Percentiles rank a stretch among this genome's conserved stretches.
phyloP scores from a whole-genome alignment of 208 protist genomes.

The Trypanosoma brucei region DNA sequence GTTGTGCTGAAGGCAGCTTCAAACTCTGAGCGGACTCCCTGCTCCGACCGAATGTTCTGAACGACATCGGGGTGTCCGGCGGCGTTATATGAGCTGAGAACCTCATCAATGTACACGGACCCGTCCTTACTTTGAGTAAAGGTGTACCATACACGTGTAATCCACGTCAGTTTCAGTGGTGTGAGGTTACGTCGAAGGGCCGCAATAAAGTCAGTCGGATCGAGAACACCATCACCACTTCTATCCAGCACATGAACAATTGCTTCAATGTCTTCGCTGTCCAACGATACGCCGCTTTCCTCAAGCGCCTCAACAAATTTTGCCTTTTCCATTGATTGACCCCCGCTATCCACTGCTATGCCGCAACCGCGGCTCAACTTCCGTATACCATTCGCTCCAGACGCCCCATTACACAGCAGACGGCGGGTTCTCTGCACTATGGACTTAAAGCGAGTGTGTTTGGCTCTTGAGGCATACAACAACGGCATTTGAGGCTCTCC shows the following conservation, averaged over 20 bases:
- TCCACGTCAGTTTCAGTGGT: slow-evolving; percentile 49
- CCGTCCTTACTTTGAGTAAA: slow-evolving; percentile 48
- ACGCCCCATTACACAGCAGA: slow-evolving; percentile 36
- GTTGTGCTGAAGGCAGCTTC: slow-evolving; percentile 57
- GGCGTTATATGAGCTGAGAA: slow-evolving; percentile 42
- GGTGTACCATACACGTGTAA: slow-evolving; percentile 51
- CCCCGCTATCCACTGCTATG: slow-evolving; percentile 60
- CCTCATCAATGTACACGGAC: slow-evolving; percentile 27
- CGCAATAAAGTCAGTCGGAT: slow-evolving; percentile 70
- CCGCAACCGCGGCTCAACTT: slow-evolving; percentile 64
- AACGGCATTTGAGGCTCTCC: slow-evolving; percentile 5
- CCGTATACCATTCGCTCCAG: slow-evolving; percentile 69
- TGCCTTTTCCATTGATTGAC: slow-evolving; percentile 26
- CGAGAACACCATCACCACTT: slow-evolving; percentile 38
- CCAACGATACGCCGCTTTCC: slow-evolving; percentile 43
- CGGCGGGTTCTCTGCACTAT: slow-evolving; percentile 55
- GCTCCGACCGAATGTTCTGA: slow-evolving; percentile 24
- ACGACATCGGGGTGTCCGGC: slow-evolving; percentile 63
- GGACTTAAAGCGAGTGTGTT: slow-evolving; percentile 28
- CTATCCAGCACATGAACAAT: slow-evolving; percentile 62
- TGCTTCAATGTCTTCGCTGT: slow-evolving; percentile 46
- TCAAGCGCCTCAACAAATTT: slow-evolving; percentile 36
- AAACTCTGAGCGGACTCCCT: slow-evolving; percentile 53
- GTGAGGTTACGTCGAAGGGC: slow-evolving; percentile 48
- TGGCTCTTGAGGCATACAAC: slow-evolving; percentile 32